Conservation (phyloP, 768 basidiomycete genomes). For the Daedaleopsis nitida region DNA sequence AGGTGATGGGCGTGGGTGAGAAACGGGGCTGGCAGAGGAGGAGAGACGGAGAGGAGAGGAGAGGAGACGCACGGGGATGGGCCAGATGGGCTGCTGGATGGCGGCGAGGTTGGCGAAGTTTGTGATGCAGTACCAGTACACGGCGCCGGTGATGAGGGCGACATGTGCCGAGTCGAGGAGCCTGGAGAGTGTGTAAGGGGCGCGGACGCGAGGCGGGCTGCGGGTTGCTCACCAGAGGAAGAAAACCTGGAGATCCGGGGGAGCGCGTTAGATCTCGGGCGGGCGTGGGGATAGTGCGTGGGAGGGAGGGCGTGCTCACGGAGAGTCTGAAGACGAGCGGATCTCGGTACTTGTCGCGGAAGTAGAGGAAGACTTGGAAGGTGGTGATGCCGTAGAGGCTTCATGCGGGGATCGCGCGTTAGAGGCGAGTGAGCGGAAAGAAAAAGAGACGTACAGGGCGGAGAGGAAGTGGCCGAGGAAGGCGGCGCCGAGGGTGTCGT, state of each 20-base stretch:
- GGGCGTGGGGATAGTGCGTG: neutral
- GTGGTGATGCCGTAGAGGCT: conserved; percentile 20
- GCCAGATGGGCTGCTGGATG: conserved; percentile 15
- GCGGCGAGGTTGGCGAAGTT: conserved; percentile 15
- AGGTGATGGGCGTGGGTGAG: neutral
- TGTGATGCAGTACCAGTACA: conserved; percentile 17
- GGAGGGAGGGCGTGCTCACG: neutral
- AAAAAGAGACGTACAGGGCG: conserved; percentile 12
- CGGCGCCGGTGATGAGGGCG: conserved; percentile 8
- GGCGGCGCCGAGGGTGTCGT: conserved; percentile 23
- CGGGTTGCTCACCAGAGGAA: neutral
- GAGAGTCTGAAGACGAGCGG: neutral
- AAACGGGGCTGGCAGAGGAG: neutral
- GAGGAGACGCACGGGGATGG: neutral
- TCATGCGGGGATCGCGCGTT: neutral
- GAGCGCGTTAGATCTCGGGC: neutral
- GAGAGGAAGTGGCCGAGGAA: conserved; percentile 22
- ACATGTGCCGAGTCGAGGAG: conserved; percentile 16
- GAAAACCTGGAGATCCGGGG: neutral
- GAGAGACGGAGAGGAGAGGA: too few species aligned
- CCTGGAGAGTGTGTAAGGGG: conserved; percentile 1
- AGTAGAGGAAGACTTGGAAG: conserved; percentile 14
- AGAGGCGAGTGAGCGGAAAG: neutral
- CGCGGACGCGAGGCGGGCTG: neutral
- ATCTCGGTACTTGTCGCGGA: conserved; percentile 5